Base-by-base conservation (phyloP, 345 rosid species). In the Psidium friedrichsthalianum region DNA sequence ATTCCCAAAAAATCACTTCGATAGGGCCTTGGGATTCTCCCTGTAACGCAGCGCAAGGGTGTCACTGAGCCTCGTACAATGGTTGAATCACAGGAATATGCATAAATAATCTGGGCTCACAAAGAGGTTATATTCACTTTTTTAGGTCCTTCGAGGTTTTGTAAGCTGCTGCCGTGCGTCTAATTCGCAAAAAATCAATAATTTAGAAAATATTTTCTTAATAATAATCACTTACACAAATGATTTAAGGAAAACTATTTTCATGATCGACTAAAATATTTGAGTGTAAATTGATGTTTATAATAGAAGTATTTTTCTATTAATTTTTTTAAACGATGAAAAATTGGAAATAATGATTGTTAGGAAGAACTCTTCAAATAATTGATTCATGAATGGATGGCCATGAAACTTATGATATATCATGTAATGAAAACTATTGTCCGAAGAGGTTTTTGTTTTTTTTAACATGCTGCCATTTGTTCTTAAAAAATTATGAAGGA, bases 21-120 rank as follows among this genome's bases (percentile, higher is more conserved):
- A 94, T 88, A 25, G 87, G 86, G 14, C 91, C 88, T 84, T 88
- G 52, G 25, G 88, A 51, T 85, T 93, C 94, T 16, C 93, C 96
- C 95, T 94, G 89, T 49, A 13, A 82, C 44, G 64, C 49, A 74
- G 21, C 47, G 5, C 11, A 49, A 55, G 21, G 15, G 59, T 58
- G 55, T 24, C 61, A 42, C 0, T 27, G 44, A 36, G 47, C 47
- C 21, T 69, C 9, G 78, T 4, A 16, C 78, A 16, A 18, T 8
- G 2, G 22, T 64, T 61, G 74, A 32, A 69, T 18, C 10, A 36
- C 78, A 69, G 24, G 24, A 1, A 16, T 32, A 64, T 2, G 78
- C 6, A 64, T 16, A 32, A 64, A 16, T 32, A 64, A 32, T 22
- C 6, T 32, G 24, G 6, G 78, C 16, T 64, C 24, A 64, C 44